These are phyloP conservation scores for Colletotrichum eleusines DNA, from an alignment of 2,329 filamentous ascomycete species.

Conservation along the genomic window DNA sequence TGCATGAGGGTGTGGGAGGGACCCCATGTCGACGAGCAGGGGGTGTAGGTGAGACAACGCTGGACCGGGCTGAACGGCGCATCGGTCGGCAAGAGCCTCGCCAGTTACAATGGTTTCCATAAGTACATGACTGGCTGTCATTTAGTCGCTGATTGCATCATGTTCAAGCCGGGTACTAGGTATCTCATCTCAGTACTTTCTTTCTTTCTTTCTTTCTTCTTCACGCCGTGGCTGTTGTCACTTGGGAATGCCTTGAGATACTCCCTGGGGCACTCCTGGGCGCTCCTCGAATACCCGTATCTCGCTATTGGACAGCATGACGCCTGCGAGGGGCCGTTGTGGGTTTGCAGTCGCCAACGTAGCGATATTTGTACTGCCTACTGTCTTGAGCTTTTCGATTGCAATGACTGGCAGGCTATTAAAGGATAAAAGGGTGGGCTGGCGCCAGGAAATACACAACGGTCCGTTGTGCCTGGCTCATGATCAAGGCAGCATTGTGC, in stretches of 20 bases:
- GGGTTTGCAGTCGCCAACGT: slow-evolving; percentile 1
- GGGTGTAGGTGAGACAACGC: slow-evolving; percentile 41
- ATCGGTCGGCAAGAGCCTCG: slow-evolving; percentile 44
- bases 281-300: slow-evolving; percentile 18
- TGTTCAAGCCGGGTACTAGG: slow-evolving; percentile 28
- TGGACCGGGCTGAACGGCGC: slow-evolving; percentile 43
- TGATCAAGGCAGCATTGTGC: not conserved
- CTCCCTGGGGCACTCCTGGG: slow-evolving; percentile 6
- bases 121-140: slow-evolving; percentile 40
- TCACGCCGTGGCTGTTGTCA: slow-evolving; percentile 12
- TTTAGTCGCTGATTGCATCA: slow-evolving; percentile 40
- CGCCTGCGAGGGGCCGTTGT: slow-evolving; percentile 6
- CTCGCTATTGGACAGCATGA: slow-evolving; percentile 2
- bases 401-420: not conserved
- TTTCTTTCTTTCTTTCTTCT: slow-evolving; percentile 33
- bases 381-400: not conserved
- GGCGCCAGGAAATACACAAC: not conserved
- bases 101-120: slow-evolving; percentile 34
- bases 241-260: slow-evolving; percentile 13
- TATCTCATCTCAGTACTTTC: slow-evolving; percentile 25
- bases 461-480: not conserved
- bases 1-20: slow-evolving; percentile 44
- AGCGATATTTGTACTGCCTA: not conserved
- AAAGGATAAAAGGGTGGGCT: not conserved
- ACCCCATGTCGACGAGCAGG: slow-evolving; percentile 43